Conservation (phyloP, 768 basidiomycete genomes). For the Collybiopsis luxurians region DNA sequence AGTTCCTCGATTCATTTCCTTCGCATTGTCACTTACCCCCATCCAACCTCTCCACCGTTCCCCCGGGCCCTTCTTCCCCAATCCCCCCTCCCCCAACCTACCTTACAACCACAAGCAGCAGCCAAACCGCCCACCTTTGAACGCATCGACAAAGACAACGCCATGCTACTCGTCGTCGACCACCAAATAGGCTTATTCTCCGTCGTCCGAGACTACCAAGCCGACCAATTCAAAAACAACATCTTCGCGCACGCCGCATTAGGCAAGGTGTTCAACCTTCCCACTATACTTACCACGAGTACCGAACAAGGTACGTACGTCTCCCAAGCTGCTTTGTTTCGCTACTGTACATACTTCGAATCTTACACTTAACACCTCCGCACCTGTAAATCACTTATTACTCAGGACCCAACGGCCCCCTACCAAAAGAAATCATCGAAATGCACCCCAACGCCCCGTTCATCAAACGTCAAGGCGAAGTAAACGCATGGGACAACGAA, state of each 20-base stretch:
- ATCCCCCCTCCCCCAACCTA: too few relatives aligned
- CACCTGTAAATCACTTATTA: background rate
- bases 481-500: constrained; percentile 50
- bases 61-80: too few relatives aligned
- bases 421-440: constrained; percentile 40
- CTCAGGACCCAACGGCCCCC: constrained; percentile 46
- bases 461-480: constrained; percentile 47
- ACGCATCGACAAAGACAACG: constrained; percentile 43
- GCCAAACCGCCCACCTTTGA: background rate
- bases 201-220: constrained; percentile 37
- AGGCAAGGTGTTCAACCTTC: constrained; percentile 42
- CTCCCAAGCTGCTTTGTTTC: background rate
- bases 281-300: constrained; percentile 44
- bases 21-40: too few relatives aligned
- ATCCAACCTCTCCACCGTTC: too few relatives aligned
- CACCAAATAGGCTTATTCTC: constrained; percentile 48
- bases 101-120: too few relatives aligned
- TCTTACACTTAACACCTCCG: too few relatives aligned
- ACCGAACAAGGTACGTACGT: constrained; percentile 35
- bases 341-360: too few relatives aligned
- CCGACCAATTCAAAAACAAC: constrained; percentile 39
- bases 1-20: too few relatives aligned
- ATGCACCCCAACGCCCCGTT: constrained; percentile 43
- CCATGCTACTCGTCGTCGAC: constrained; percentile 44
- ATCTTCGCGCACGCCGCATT: constrained; percentile 46